Conservation (phyloP, 1,284 basidiomycete genomes). For the Malassezia caprae region DNA sequence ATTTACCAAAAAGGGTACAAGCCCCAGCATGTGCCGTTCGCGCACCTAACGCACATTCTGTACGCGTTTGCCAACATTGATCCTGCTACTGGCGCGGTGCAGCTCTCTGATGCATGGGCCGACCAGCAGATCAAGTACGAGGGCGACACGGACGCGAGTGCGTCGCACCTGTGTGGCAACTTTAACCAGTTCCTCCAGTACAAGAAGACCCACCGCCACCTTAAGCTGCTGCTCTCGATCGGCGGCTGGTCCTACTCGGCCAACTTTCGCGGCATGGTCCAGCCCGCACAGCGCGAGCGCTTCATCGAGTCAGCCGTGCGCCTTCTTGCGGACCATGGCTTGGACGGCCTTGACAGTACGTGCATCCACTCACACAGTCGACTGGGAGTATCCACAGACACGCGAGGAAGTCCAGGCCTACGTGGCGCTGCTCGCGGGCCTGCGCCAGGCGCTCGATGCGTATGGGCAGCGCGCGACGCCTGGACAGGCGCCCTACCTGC, state of each 20-base stretch:
- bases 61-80: conserved; percentile 78
- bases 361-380: conserved; percentile 49
- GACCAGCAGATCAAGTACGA: conserved; percentile 58
- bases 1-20: conserved; percentile 80
- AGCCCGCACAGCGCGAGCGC: conserved; percentile 52
- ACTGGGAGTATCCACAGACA: conserved; percentile 74
- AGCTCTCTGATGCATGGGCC: conserved; percentile 68
- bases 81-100: conserved; percentile 54
- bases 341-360: conserved; percentile 59
- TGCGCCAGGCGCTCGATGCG: conserved; percentile 60
- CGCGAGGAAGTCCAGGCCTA: conserved; percentile 64
- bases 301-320: conserved; percentile 66
- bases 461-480: conserved; percentile 54
- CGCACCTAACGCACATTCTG: conserved; percentile 66
- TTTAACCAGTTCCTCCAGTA: conserved; percentile 75
- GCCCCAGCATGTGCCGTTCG: conserved; percentile 59
- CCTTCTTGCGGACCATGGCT: conserved; percentile 71
- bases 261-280: conserved; percentile 42
- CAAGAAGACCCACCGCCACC: conserved; percentile 61
- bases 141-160: conserved; percentile 54
- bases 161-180: conserved; percentile 76
- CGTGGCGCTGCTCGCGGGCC: conserved; percentile 60
- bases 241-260: conserved; percentile 49
- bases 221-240: conserved; percentile 49
- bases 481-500: conserved; percentile 56